Base-by-base conservation (phyloP, 1,139 yeast species). In the Dujonia santamariae region DNA sequence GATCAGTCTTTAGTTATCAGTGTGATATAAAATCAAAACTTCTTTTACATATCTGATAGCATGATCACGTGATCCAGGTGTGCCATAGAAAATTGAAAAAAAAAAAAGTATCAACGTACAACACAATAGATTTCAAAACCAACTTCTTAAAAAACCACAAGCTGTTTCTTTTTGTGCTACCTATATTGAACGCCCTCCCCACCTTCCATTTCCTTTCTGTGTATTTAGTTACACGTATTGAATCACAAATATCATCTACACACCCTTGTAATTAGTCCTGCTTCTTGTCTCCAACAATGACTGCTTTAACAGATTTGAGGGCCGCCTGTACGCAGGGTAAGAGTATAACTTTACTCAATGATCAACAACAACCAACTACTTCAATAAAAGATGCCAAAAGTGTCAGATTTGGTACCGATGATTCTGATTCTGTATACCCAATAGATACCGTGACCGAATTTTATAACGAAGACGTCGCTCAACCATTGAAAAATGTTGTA, bases 401-500 rank as follows among this genome's bases (percentile, higher is more conserved):
- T 35, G 66, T 63, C 23, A 52, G 51, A 36, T 51, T 69, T 28
- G 70, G 63, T 19, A 42, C 46, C 30, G 23, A 21, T 12, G n/a
- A n/a, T n/a, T n/a, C n/a, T n/a, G 42, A 37, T 4, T 47, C 43
- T 4, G 32, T 40, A 13, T 61, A 41, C 41, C 54, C 53, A 37
- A 51, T 84, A 32, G 66, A 71, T 46, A 55, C 59, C 11, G 42
- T 45, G n/a, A 83, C 95, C 3, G 72, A 74, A 38, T 83, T 84
- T 48, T 63, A 63, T 40, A 67, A 75, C 33, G 82, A 79, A 34
- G 78, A 65, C 30, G 59, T 54, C 12, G 59, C 62, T 14, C 69
- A 81, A 33, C 63, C 72, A n/a, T 61, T 85, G 38, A 65, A 78
- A 43, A 77, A 84, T 1, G 80, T 86, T 3, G 72, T 80, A 25